Evolutionary conservation across 139 green algal species (phyloP), one percentile per base, ranked within the genome.

Genomic region (Chlorella sp.): DNA sequence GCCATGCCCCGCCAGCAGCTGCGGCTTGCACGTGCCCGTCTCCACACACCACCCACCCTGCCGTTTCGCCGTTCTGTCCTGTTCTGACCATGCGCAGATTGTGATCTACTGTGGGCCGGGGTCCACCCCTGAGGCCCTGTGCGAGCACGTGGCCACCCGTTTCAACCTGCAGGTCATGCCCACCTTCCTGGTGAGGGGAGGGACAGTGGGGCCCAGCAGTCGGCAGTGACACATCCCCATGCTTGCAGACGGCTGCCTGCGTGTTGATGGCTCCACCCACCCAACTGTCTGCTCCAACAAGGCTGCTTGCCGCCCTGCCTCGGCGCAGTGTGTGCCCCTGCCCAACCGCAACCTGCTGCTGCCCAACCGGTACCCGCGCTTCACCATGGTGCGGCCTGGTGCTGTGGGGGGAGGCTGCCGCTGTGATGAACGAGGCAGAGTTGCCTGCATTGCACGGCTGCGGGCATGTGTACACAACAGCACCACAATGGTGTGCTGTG

Each of bases 311-410:
- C 74, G 51, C 28, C 56, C 47, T 26, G 4, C 17, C n/a, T 76
- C 36, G 32, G 20, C 70, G 38, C 86, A 97, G 89, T 92, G 98
- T 11, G 85, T 98, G 2, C 85, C 75, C 0, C 88, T 99, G 25
- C 34, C 70, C 18, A 81, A 44, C 23, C 84, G 88, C 3, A 13
- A 85, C 71, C 82, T 92, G 39, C 72, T 98, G 28, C 57, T 90
- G 28, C 91, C 97, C 0, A 65, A 89, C 39, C 74, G 68, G 9
- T 99, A 98, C 86, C 94, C 93, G 0, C 78, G 87, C n/a, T 95
- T 98, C 76, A 99, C 97, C 0, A 88, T 99, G 74, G 9, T 97
- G 6, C 51, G 51, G 51, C n/a, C n/a, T n/a, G n/a, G n/a, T n/a
- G n/a, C n/a, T n/a, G n/a, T n/a, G n/a, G n/a, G n/a, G n/a, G n/a